Conservation (phyloP, 768 basidiomycete species). For the Boletus reticuloceps region DNA sequence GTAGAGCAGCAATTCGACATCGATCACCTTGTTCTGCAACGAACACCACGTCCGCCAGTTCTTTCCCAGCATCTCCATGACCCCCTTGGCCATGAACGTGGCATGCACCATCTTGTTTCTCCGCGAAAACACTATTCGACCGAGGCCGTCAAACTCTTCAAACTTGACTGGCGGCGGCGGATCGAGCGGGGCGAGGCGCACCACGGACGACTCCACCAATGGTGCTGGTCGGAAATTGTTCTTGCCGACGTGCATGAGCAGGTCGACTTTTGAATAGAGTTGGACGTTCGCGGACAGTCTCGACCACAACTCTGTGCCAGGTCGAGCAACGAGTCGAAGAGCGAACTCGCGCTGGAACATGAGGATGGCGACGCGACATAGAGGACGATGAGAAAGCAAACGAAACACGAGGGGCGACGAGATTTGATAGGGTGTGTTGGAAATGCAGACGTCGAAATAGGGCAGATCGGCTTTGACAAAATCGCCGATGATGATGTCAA, state of each 20-base stretch:
- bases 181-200: constrained; percentile 87
- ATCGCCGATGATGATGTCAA: constrained; percentile 95
- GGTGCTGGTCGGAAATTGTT: constrained; percentile 98
- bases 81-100: constrained; percentile 91
- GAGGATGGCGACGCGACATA: constrained; percentile 92
- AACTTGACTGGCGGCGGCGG: constrained; percentile 96
- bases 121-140: constrained; percentile 84
- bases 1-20: neutral
- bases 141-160: constrained; percentile 96
- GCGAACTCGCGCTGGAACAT: constrained; percentile 99
- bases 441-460: constrained; percentile 99
- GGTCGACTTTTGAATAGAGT: constrained; percentile 94
- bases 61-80: constrained; percentile 89
- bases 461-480: constrained; percentile 98
- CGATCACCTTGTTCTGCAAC: constrained; percentile 59
- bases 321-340: constrained; percentile 82
- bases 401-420: constrained; percentile 97
- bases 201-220: constrained; percentile 89
- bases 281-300: constrained; percentile 95
- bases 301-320: constrained; percentile 87
- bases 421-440: constrained; percentile 99
- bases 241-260: constrained; percentile 94
- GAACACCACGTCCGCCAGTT: constrained; percentile 94
- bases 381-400: constrained; percentile 91
- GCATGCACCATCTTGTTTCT: constrained; percentile 89